A percentile compares a stretch with the other conserved stretches of the same genome.
phyloP scores from a whole-genome alignment of 768 basidiomycete genomes.

The Amanita rubescens region DNA sequence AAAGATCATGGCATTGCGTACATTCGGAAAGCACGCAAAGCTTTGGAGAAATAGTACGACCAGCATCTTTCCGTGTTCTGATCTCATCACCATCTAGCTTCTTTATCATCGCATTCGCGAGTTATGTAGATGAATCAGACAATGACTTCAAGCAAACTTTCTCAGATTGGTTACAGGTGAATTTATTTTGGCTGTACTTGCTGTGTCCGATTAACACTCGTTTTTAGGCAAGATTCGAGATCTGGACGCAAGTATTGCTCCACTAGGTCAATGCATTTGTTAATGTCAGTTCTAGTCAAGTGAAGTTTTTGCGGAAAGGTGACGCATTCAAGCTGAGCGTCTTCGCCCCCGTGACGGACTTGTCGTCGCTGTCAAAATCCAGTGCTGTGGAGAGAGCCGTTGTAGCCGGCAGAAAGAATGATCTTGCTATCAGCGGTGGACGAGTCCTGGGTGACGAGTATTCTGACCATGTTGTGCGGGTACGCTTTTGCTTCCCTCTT shows the following conservation, averaged over 20 bases:
- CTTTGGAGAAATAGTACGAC: constrained; percentile 85
- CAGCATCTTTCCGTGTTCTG: not conserved
- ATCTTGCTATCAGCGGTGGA: constrained; percentile 69
- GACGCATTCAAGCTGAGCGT: constrained; percentile 76
- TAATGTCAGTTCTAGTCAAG: constrained; percentile 48
- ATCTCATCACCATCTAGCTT: constrained; percentile 45
- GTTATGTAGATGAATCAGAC: constrained; percentile 66
- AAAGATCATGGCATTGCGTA: constrained; percentile 50
- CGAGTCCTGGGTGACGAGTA: constrained; percentile 93
- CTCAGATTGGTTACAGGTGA: constrained; percentile 79
- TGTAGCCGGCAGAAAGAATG: constrained; percentile 64
- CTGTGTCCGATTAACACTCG: not conserved
- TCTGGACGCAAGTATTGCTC: constrained; percentile 69
- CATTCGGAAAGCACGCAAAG: constrained; percentile 61
- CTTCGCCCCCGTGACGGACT: constrained; percentile 88
- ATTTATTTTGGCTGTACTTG: constrained; percentile 5
- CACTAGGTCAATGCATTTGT: not conserved
- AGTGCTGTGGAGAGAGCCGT: constrained; percentile 49
- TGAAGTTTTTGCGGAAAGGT: constrained; percentile 76
- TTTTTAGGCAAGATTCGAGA: constrained; percentile 68
- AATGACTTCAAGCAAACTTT: constrained; percentile 58
- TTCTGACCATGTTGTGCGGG: constrained; percentile 89
- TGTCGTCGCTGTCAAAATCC: constrained; percentile 72
- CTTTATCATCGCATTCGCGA: constrained; percentile 91
- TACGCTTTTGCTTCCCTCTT: constrained; percentile 20